These are phyloP conservation scores for Backusella tarrabulga DNA, from an alignment of 192 early-diverging fungal species.

Conservation along the genomic window DNA sequence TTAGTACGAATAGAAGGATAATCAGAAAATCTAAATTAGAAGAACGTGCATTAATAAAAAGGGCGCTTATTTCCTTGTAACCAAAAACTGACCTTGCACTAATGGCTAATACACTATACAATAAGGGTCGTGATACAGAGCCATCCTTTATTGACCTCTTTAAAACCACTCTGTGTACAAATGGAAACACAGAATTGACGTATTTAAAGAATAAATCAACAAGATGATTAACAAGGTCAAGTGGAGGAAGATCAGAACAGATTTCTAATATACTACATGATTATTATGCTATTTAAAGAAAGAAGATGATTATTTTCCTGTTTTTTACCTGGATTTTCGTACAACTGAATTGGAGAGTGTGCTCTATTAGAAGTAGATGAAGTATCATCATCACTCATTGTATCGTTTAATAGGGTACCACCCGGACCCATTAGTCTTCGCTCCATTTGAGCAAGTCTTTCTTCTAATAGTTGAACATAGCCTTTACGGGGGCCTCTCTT, in stretches of 20 bases:
- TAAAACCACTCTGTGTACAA: slow-evolving; percentile 46
- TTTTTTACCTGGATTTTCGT: slow-evolving; percentile 1
- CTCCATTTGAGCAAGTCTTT: slow-evolving; percentile 24
- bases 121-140: slow-evolving; percentile 41
- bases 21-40: slow-evolving; percentile 35
- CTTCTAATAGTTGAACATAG: slow-evolving; percentile 33
- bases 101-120: slow-evolving; percentile 46
- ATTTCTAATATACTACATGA: neutral
- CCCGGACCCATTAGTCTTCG: slow-evolving; percentile 5
- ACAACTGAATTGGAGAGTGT: slow-evolving; percentile 12
- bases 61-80: no score
- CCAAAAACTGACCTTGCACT: slow-evolving; percentile 35
- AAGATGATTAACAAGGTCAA: slow-evolving; percentile 46
- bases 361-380: neutral
- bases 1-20: slow-evolving; percentile 40
- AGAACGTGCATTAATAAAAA: neutral
- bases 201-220: slow-evolving; percentile 49
- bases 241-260: slow-evolving; percentile 33
- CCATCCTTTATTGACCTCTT: slow-evolving; percentile 41
- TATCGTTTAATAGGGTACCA: neutral
- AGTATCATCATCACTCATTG: slow-evolving; percentile 1
- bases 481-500: slow-evolving; percentile 34
- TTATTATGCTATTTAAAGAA: neutral
- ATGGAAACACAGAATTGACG: slow-evolving; percentile 42
- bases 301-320: neutral